Evolutionary conservation across 2,329 filamentous ascomycete species (phyloP), one percentile per base, ranked within the genome.

Genomic region (Phaeosphaeria sp.): DNA sequence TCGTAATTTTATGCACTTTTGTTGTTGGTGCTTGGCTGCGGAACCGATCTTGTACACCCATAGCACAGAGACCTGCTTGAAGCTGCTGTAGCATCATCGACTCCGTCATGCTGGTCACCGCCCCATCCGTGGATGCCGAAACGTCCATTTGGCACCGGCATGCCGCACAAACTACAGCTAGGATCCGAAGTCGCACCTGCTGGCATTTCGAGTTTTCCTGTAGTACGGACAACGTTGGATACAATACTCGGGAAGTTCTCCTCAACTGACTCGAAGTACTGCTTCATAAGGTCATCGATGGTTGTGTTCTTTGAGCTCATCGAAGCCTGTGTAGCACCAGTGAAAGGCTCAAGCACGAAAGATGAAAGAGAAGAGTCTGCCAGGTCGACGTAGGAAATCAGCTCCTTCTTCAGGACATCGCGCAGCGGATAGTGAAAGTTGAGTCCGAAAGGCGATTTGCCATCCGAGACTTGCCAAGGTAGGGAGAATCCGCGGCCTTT

Each of bases 181-280:
- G 63, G 61, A 20, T 70, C 68, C n/a, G 56, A 59, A 11, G 54
- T 47, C 6, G 65, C 50, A 1, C 66, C 67, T 21, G 79, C 66
- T 0, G 80, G 74, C 24, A 86, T 79, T 46, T 88, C 82, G 42
- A 98, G 83, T 78, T 96, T 97, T 51, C 88, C 89, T n/a, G 91
- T 89, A 33, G 94, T 99, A 61, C 92, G 87, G 5, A 97, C 94
- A 9, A 99, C 95, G 74, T 99, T 99, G 30, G 93, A 90, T 65
- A 99, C 93, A 55, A 98, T 92, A 54, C 91, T 92, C 2, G 93
- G 91, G 71, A 96, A 97, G 57, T 90, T 90, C 64, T 87, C 86
- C 74, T 97, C 93, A 17, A 97, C 92, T 42, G 88, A 89, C 64
- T 87, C 86, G 71, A 99, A 97, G 76, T 97, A 99, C 56, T 92